Conservation (phyloP, 2,329 filamentous ascomycete genomes). For the Zasmidium cellare region DNA sequence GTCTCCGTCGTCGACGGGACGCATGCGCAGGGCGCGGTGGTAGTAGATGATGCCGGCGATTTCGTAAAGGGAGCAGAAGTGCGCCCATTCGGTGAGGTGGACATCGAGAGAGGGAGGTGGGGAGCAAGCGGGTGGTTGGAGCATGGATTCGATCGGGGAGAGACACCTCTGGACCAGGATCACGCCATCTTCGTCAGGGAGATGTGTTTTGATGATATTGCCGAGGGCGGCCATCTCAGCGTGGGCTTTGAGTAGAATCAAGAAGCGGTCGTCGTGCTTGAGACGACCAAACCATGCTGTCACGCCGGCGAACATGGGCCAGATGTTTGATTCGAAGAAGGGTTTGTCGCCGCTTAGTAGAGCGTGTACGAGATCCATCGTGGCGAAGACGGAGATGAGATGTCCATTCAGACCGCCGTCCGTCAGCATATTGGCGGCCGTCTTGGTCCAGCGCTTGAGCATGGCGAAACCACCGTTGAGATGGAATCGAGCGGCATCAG, state of each 20-base stretch:
- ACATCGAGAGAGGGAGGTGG: not conserved
- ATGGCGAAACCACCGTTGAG: slow-evolving; percentile 20
- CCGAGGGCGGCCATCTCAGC: slow-evolving; percentile 1
- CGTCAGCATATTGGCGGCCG: not conserved
- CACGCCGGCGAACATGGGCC: slow-evolving; percentile 1
- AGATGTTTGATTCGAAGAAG: not conserved
- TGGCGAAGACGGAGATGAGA: slow-evolving; percentile 1
- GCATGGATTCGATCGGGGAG: not conserved
- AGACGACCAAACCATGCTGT: slow-evolving; percentile 5
- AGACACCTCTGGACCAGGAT: not conserved
- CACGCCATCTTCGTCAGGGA: not conserved
- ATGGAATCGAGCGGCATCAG: slow-evolving; percentile 15
- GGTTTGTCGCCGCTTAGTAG: not conserved
- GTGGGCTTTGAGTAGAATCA: not conserved
- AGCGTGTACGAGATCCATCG: slow-evolving; percentile 2
- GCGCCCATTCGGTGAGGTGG: not conserved
- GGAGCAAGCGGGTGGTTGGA: slow-evolving; percentile 49
- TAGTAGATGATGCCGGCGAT: not conserved
- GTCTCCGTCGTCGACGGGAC: not conserved
- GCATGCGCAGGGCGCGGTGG: not conserved
- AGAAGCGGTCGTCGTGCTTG: not conserved
- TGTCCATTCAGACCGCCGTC: not conserved
- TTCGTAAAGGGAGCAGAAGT: slow-evolving; percentile 1
- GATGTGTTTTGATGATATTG: not conserved
- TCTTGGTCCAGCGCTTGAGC: slow-evolving; percentile 16